Percentiles rank a stretch among this genome's conserved stretches.
Conservation (phyloP, 129 eudicot genomes). For the Pulicaria dysenterica region DNA sequence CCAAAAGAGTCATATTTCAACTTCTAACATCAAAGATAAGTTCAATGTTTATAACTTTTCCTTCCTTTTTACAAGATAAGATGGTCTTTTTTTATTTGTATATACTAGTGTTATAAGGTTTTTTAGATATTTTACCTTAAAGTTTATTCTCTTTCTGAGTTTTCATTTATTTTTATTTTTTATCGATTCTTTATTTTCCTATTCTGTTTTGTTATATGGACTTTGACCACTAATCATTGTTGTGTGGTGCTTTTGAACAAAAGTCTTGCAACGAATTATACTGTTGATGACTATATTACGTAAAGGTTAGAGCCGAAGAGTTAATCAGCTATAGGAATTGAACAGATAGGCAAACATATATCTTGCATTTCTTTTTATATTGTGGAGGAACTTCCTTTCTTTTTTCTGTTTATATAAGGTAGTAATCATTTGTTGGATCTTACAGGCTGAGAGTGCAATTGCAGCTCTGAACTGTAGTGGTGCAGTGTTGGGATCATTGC, state of each 20-base stretch:
- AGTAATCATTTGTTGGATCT: conserved; percentile 12
- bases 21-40: not conserved
- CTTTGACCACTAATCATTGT: not conserved
- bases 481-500: conserved; percentile 73
- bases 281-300: not conserved
- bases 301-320: not conserved
- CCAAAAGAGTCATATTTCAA: not conserved
- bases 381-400: not conserved
- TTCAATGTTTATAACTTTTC: not conserved
- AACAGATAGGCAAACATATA: not conserved
- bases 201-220: too few species aligned
- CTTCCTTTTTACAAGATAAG: not conserved
- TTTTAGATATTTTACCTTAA: not conserved
- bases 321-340: not conserved
- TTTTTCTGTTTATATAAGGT: not conserved
- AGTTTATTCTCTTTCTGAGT: not conserved
- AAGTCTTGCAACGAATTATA: not conserved
- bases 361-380: not conserved
- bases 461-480: conserved; percentile 92
- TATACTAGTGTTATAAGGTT: not conserved
- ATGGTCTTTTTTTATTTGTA: not conserved
- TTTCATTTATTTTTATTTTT: not conserved
- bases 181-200: too few species aligned
- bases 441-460: conserved; percentile 92
- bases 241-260: not conserved